Evolutionary conservation across 1,284 basidiomycete species (phyloP), one percentile per base, ranked within the genome.

Genomic region (Sanghuangporus sanghuang): DNA sequence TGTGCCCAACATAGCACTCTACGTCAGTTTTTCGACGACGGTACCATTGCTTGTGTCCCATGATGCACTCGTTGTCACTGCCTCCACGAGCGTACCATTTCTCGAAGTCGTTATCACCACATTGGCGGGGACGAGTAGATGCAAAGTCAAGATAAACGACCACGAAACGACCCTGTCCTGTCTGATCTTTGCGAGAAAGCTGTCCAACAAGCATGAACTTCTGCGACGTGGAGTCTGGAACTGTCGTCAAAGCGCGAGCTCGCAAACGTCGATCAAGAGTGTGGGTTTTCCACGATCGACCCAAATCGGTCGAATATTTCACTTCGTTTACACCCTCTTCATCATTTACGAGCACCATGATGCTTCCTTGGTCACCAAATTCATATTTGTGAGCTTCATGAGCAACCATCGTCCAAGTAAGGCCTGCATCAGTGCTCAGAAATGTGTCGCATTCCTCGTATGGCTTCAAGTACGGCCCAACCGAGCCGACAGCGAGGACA

Each of bases 1-100:
- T 95, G 68, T 96, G 82, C 6, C 91, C 93, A n/a, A 99, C 89
- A 68, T 93, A 96, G 71, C 96, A 99, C 67, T 95, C 79, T 1
- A 89, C 92, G 66, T 92, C 84, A 0, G 85, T 73, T 77, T 95
- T 98, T 71, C 96, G 84, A 32, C 96, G 86, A 65, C 77, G 81
- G 74, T 97, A 99, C 88, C 91, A 98, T 89, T 98, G 96, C 90
- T 92, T 95, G 73, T 94, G 93, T 16, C 96, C 96, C 93, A 99
- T 96, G 27, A 99, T 76, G 75, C 96, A 99, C 69, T 94, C 85
- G 40, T 76, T 69, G n/a, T 82, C 82, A 5, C 82, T 83, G 9
- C 77, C 76, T 18, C 82, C 78, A 57, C 92, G 79, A 4, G 92
- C 95, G 74, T 92, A 92, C 95, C 95, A 99, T 64, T 76, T 82